Base-by-base conservation (phyloP, 2,329 filamentous ascomycete species). In the Fusarium dlaminii region DNA sequence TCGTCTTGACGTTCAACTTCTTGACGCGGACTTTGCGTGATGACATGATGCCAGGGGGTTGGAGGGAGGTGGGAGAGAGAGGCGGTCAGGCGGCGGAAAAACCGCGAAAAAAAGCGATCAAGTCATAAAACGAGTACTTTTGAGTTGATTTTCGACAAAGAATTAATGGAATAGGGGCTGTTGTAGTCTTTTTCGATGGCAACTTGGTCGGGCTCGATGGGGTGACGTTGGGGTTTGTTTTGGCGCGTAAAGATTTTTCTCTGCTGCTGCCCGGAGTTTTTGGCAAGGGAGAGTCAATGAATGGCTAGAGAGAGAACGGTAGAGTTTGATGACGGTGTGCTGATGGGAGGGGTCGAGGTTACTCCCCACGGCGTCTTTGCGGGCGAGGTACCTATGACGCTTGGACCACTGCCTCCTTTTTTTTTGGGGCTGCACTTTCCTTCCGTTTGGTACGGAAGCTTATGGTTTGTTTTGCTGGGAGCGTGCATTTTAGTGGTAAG, bases 1-100 rank as follows among this genome's bases (percentile, higher is more conserved):
- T 91, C 82, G 95, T 94, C 87, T 97, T 97, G 81, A 93, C 91
- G 84, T 93, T 96, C 84, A 98, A 90, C 88, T 98, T 98, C 87
- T 94, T 93, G 88, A 94, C 92, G 82, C 93, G 90, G 82, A 94
- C 91, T 85, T 92, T 92, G 84, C 91, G 85, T 81, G 88, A 89
- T 77, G 88, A 88, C 89, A 90, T 90, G 85, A 82, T 86, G 84
- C 81, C 82, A 78, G 79, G 80, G 79, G 78, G 80, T 79, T 68
- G 75, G 83, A 81, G 81, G 77, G 78, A 80, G 79, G 78, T 80
- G 76, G 75, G 78, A 40, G 75, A 80, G 77, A 76, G 81, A 79
- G 82, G 82, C 81, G 80, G 79, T 76, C 79, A 83, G 82, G 82
- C 82, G 82, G 84, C 85, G 87, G 86, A 90, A 89, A 88, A 86